Percentiles rank a stretch among this genome's conserved stretches.
These are phyloP conservation scores for Prunus yedoensis DNA, from an alignment of 331 rosid species.

Conservation along the genomic window DNA sequence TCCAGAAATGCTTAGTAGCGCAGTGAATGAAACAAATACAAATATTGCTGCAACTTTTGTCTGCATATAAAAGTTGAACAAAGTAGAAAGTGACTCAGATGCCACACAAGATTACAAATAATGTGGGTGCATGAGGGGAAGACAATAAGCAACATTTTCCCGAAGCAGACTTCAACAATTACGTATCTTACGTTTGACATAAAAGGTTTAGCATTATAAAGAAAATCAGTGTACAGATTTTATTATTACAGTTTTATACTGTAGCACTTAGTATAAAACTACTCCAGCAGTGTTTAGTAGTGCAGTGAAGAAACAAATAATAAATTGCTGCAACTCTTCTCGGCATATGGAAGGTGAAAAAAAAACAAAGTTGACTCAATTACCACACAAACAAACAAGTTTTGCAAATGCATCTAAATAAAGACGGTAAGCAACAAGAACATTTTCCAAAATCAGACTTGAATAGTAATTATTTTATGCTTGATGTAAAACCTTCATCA, in stretches of 20 bases:
- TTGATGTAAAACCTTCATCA: no score
- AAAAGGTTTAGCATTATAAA: neutral
- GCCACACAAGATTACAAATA: neutral
- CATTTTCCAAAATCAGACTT: no score
- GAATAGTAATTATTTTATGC: no score
- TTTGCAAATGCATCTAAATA: no score
- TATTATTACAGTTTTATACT: neutral
- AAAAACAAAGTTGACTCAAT: no score
- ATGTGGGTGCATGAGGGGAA: no score
- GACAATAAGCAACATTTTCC: neutral
- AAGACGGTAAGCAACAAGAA: no score
- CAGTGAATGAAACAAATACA: conserved; percentile 78
- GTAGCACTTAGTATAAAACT: neutral
- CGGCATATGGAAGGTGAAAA: no score
- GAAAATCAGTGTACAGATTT: neutral
- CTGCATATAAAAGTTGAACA: conserved; percentile 44
- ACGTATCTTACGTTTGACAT: neutral
- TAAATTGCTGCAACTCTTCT: neutral
- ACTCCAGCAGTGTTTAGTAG: neutral
- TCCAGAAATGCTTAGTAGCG: conserved; percentile 92
- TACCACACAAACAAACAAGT: no score
- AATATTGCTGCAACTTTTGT: conserved; percentile 93
- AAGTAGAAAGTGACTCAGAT: neutral
- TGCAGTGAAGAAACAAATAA: neutral
- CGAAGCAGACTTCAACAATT: neutral